A percentile compares a stretch with the other conserved stretches of the same genome.
phyloP scores from a whole-genome alignment of 768 basidiomycete genomes.

The Roridomyces roridus region DNA sequence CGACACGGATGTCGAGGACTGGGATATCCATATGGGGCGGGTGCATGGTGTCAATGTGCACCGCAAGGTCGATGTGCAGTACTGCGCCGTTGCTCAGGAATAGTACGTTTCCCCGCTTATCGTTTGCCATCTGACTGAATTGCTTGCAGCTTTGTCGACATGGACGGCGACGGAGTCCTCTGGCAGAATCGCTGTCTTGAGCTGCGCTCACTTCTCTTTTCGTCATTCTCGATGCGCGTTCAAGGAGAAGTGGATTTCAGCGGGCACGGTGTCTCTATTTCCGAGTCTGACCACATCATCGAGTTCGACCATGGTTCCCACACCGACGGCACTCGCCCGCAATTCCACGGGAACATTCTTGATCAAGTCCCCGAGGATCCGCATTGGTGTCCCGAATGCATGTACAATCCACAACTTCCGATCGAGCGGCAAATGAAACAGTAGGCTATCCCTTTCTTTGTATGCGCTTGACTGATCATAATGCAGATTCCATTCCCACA shows the following conservation, averaged over 20 bases:
- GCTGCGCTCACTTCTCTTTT: background rate
- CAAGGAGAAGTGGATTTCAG: background rate
- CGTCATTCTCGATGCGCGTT: background rate
- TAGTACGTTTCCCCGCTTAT: background rate
- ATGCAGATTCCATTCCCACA: background rate
- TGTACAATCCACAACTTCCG: background rate
- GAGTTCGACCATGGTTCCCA: slow-evolving; percentile 4
- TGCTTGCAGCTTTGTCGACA: background rate
- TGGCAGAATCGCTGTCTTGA: background rate
- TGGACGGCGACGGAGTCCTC: background rate
- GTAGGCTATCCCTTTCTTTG: background rate
- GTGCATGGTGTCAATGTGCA: background rate
- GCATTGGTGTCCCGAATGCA: background rate
- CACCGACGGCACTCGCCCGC: background rate
- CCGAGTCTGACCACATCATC: background rate
- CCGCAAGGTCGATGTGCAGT: background rate
- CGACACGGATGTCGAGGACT: background rate
- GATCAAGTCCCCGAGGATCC: background rate
- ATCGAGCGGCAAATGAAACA: background rate
- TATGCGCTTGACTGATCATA: background rate
- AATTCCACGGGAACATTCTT: slow-evolving; percentile 7
- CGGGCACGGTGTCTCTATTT: background rate
- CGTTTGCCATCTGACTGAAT: background rate
- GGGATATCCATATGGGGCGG: background rate
- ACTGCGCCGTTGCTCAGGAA: background rate